Evolutionary conservation across 1,139 yeast species (phyloP), one percentile per base, ranked within the genome.

Genomic region (Hansenula lynferdii): DNA sequence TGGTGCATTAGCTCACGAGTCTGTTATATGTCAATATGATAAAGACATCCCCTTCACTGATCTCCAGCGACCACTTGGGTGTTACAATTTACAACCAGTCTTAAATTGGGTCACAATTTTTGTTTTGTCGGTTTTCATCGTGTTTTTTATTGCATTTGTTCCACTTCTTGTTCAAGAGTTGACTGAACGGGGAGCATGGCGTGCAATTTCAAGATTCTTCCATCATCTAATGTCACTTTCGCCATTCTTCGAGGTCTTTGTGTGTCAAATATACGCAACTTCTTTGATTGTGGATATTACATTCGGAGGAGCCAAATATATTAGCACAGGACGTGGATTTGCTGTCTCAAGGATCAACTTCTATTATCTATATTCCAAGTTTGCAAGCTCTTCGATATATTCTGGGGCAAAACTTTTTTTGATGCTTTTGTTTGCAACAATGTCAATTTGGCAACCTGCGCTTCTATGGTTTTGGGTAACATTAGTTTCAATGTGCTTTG

Each of bases 401-500:
- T 65, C 77, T 21, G 96, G 96, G 0, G 60, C 76, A 0, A 68
- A 72, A 29, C 65, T 81, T 5, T 70, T 79, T 37, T 47, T 83
- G 39, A 67, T 79, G 51, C 64, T 85, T 10, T 42, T 81, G 15
- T 83, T 82, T 65, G 79, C 87, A 2, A 72, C 83, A 2, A 53
- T 76, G 2, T 69, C 87, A 0, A 76, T 83, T 64, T 85, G 95
- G 94, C 85, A 80, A 45, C 75, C 80, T 0, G 75, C 95, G 0
- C 62, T 86, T 19, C 56, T 85, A 24, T 87, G 96, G 95, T 86
- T 87, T 60, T 85, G 90, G 82, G 68, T 85, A 8, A 83, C 94
- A 0, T 72, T 83, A 11, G 60, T 79, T 7, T 80, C 95, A 0
- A 61, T 87, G 56, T 76, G 89, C 43, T 61, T 85, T 34, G 83